phyloP scores from a whole-genome alignment of 2,329 filamentous ascomycete genomes.

The Rachicladosporium sp. region DNA sequence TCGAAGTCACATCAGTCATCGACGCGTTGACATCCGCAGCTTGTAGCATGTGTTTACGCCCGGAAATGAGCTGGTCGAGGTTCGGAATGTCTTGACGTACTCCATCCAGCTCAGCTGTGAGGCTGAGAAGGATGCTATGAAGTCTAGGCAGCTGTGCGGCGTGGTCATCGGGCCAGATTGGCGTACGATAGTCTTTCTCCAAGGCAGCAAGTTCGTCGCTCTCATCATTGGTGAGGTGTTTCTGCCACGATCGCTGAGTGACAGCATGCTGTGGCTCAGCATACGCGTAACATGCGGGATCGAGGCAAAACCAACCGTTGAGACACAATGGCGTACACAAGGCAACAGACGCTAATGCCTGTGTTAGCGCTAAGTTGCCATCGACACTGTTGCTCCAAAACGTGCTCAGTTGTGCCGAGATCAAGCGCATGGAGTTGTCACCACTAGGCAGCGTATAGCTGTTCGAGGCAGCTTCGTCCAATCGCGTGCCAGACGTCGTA shows the following conservation, averaged over 20 bases:
- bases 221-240: slow-evolving; percentile 24
- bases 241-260: slow-evolving; percentile 13
- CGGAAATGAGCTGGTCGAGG: slow-evolving; percentile 36
- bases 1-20: slow-evolving; percentile 6
- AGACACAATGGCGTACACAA: slow-evolving; percentile 74
- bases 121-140: slow-evolving; percentile 28
- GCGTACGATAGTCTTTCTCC: slow-evolving; percentile 24
- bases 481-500: slow-evolving; percentile 1
- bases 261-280: slow-evolving; percentile 28
- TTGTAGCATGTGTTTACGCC: slow-evolving; percentile 37
- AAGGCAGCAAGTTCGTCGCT: slow-evolving; percentile 11
- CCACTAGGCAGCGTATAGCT: slow-evolving; percentile 32
- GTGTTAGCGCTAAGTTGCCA: slow-evolving; percentile 78
- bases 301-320: slow-evolving; percentile 73
- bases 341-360: slow-evolving; percentile 68
- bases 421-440: slow-evolving; percentile 40
- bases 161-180: slow-evolving; percentile 22
- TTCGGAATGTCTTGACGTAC: slow-evolving; percentile 34
- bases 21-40: slow-evolving; percentile 30
- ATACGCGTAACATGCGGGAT: slow-evolving; percentile 11
- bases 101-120: slow-evolving; percentile 30
- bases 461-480: neutral
- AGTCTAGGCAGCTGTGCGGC: slow-evolving; percentile 24
- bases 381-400: slow-evolving; percentile 90
- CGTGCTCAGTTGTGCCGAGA: slow-evolving; percentile 50